phyloP scores from a whole-genome alignment of 2,329 filamentous ascomycete genomes.

The Sporothrix luriei region DNA sequence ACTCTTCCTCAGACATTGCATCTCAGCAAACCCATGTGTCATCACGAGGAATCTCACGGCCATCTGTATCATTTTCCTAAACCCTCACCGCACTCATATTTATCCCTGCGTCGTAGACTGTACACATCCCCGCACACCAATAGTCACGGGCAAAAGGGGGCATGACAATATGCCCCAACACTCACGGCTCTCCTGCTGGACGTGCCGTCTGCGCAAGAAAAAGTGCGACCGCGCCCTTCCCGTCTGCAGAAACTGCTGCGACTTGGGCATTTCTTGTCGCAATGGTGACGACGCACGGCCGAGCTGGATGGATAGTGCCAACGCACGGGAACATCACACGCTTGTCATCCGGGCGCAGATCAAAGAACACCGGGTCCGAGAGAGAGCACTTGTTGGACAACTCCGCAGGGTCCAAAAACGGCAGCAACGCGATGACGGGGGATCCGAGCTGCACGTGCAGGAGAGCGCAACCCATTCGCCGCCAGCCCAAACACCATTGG shows the following conservation, averaged over 20 bases:
- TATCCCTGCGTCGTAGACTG: no score
- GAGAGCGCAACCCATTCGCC: no score
- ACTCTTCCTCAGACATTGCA: no score
- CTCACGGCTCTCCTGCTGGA: not conserved
- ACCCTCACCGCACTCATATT: no score
- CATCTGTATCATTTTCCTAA: no score
- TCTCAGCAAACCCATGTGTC: no score
- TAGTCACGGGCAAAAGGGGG: accelerated
- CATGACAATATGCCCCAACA: not conserved
- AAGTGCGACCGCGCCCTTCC: not conserved
- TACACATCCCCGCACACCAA: not conserved
- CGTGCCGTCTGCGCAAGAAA: not conserved
- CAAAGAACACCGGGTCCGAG: not conserved
- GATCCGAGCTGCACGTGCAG: no score
- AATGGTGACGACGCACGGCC: not conserved
- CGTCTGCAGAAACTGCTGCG: not conserved
- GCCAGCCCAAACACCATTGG: no score
- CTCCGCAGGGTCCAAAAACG: no score
- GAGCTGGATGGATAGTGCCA: not conserved
- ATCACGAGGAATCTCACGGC: no score
- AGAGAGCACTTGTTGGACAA: no score
- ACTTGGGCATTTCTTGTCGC: not conserved
- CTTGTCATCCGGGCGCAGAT: not conserved
- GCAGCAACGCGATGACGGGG: no score
- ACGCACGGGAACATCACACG: not conserved